Percentiles rank a stretch among this genome's conserved stretches.
Evolutionary conservation across 108 stramenopile species (phyloP).

Genomic region (Cyclotella kingstonii): DNA sequence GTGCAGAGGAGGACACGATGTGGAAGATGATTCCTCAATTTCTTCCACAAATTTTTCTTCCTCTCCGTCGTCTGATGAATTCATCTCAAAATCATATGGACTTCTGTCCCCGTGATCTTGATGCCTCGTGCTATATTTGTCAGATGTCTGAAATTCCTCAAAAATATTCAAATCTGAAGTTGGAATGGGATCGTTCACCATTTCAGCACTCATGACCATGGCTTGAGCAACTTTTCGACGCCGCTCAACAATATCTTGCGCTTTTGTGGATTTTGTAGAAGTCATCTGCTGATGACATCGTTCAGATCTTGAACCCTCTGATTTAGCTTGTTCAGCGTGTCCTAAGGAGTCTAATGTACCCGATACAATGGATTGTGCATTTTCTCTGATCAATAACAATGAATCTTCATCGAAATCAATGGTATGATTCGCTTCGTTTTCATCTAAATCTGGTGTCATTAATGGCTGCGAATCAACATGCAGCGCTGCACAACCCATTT

Average conservation of each 20-base stretch:
- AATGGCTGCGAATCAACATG: too few relatives aligned
- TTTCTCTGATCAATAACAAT: neutral
- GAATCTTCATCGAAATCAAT: slow-evolving; percentile 14
- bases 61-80: neutral
- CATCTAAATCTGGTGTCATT: too few relatives aligned
- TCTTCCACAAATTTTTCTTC: neutral
- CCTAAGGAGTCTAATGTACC: neutral
- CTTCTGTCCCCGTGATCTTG: too few relatives aligned
- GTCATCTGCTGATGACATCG: slow-evolving; percentile 4
- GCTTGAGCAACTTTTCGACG: slow-evolving; percentile 39
- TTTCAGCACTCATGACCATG: slow-evolving; percentile 40
- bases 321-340: neutral
- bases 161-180: neutral
- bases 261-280: slow-evolving; percentile 16
- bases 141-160: neutral
- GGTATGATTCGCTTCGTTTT: too few relatives aligned
- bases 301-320: neutral
- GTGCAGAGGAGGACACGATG: too few relatives aligned
- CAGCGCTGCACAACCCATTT: too few relatives aligned
- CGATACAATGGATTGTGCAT: neutral
- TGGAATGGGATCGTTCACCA: slow-evolving; percentile 38
- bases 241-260: slow-evolving; percentile 30
- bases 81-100: too few relatives aligned
- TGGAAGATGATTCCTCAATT: neutral
- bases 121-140: neutral